Evolutionary conservation across 352 stramenopile species (phyloP).

Genomic region (Phytopythium vexans): DNA sequence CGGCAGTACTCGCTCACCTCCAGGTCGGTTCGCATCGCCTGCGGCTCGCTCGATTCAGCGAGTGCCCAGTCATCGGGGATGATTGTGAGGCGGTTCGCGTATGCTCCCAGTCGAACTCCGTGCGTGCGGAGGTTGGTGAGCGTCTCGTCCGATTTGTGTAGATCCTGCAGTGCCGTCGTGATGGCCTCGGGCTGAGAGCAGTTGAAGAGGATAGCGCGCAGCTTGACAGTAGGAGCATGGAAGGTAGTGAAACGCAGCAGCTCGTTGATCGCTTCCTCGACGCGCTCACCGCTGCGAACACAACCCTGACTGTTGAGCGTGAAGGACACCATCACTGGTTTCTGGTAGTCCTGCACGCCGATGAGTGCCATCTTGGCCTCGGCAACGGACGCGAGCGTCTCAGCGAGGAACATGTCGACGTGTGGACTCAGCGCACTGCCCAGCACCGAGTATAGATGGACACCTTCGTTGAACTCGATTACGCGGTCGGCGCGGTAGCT

Average conservation of each 20-base stretch:
- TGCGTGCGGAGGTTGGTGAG: constrained; percentile 9
- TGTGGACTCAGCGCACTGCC: constrained; percentile 55
- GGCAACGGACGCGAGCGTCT: constrained; percentile 86
- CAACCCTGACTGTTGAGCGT: constrained; percentile 64
- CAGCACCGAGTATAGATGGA: constrained; percentile 68
- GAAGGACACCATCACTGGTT: constrained; percentile 80
- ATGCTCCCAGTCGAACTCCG: constrained; percentile 63
- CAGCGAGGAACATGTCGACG: constrained; percentile 80
- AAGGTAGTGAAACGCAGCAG: constrained; percentile 28
- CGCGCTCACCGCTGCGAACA: constrained; percentile 70
- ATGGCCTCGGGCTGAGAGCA: constrained; percentile 87
- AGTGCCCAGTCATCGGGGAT: constrained; percentile 79
- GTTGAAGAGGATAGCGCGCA: constrained; percentile 88
- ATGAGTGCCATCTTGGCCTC: constrained; percentile 84
- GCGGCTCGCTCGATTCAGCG: constrained; percentile 57
- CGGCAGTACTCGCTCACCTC: constrained; percentile 53
- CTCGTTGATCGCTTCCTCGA: constrained; percentile 37
- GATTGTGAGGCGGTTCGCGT: constrained; percentile 85
- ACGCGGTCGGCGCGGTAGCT: constrained; percentile 87
- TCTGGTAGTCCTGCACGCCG: constrained; percentile 40
- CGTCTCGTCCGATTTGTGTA: constrained; percentile 27
- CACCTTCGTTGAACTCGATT: constrained; percentile 56
- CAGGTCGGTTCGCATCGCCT: constrained; percentile 85
- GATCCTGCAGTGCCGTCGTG: constrained; percentile 58
- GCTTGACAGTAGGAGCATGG: constrained; percentile 7